These are phyloP conservation scores for Symbiodinium natans DNA, from an alignment of 73 alveolate species.

Conservation along the genomic window DNA sequence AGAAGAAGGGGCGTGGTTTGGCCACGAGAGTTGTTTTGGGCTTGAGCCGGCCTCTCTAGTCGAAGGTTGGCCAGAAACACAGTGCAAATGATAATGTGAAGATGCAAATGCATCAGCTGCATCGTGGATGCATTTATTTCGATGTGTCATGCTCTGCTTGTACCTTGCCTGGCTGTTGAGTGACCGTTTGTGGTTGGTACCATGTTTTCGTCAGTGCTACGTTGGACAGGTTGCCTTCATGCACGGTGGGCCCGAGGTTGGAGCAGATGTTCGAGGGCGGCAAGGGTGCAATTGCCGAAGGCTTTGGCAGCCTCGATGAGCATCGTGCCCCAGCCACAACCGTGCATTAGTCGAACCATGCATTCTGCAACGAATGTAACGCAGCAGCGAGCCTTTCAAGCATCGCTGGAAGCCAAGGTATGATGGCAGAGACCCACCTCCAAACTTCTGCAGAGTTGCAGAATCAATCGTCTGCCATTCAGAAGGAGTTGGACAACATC, in stretches of 20 bases:
- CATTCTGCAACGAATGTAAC: too few relatives aligned
- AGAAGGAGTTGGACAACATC: constrained; percentile 69
- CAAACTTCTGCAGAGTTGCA: constrained; percentile 80
- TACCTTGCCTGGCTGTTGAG: too few relatives aligned
- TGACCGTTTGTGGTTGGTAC: too few relatives aligned
- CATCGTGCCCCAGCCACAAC: constrained; percentile 21
- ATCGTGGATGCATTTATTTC: not conserved
- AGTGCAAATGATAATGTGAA: constrained; percentile 62
- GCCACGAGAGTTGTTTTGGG: not conserved
- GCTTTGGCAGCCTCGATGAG: constrained; percentile 68
- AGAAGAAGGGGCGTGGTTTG: not conserved
- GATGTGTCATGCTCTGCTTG: not conserved
- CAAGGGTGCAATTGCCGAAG: constrained; percentile 78
- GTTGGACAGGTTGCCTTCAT: not conserved
- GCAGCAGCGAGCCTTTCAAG: not conserved
- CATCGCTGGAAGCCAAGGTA: not conserved
- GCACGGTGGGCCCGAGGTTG: too few relatives aligned
- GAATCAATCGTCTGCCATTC: constrained; percentile 64
- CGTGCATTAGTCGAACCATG: not conserved
- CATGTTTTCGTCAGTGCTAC: too few relatives aligned
- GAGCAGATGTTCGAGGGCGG: constrained; percentile 93
- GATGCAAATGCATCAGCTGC: constrained; percentile 86
- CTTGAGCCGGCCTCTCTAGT: not conserved
- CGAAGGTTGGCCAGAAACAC: constrained; percentile 84
- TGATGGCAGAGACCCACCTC: constrained; percentile 78